Evolutionary conservation across 108 stramenopile genomes (phyloP).

Genomic region (Seminavis robusta): DNA sequence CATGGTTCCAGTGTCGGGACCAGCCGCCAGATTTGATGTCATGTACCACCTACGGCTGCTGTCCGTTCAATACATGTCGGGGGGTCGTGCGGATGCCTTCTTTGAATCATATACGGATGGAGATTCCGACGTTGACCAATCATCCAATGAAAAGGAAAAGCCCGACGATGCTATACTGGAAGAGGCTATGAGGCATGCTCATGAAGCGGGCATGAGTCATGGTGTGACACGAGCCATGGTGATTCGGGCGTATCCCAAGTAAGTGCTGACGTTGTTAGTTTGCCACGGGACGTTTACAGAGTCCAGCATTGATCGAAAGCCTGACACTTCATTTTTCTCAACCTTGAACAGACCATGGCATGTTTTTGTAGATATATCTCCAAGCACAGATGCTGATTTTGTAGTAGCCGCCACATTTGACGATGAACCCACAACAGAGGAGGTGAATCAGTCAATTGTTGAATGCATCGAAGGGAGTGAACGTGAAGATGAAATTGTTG

Average conservation of each 20-base stretch:
- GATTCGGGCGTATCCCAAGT: slow-evolving; percentile 83
- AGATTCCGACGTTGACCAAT: no score
- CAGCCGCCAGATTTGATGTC: slow-evolving; percentile 57
- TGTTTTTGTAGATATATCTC: slow-evolving; percentile 85
- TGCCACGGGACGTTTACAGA: no score
- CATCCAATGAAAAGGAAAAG: slow-evolving; percentile 12
- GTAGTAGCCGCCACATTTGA: slow-evolving; percentile 89
- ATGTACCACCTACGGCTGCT: slow-evolving; percentile 84
- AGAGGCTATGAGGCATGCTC: slow-evolving; percentile 80
- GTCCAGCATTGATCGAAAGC: no score
- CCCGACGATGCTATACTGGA: slow-evolving; percentile 66
- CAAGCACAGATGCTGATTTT: slow-evolving; percentile 84
- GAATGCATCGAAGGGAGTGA: slow-evolving; percentile 90
- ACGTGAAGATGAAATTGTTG: slow-evolving; percentile 83
- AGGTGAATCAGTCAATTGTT: slow-evolving; percentile 78
- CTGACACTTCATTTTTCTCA: no score
- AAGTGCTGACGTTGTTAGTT: no score
- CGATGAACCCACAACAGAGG: slow-evolving; percentile 70
- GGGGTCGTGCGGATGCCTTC: slow-evolving; percentile 49
- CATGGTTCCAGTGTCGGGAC: slow-evolving; percentile 69
- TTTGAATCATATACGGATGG: no score
- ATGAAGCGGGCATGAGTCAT: slow-evolving; percentile 67
- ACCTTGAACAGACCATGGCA: no score
- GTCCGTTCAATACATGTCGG: slow-evolving; percentile 82
- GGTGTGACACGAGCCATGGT: slow-evolving; percentile 89